Percentiles rank a stretch among this genome's conserved stretches.
Evolutionary conservation across 2,329 filamentous ascomycete species (phyloP).

Genomic region (Fusarium sp.): DNA sequence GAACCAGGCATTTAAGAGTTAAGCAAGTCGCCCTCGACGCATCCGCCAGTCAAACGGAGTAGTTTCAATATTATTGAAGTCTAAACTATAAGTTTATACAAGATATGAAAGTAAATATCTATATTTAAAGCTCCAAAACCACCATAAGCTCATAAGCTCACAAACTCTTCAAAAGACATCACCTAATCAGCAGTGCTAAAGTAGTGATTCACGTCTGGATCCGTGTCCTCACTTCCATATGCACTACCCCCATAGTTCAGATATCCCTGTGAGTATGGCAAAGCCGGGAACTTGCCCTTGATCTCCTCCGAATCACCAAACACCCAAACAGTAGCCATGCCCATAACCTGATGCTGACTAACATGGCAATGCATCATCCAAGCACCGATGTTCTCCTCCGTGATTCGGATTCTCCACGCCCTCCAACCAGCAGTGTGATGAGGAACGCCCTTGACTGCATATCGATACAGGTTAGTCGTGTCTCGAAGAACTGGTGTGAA

Average conservation of each 20-base stretch:
- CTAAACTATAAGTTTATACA: too few relatives aligned
- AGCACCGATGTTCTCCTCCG: constrained; percentile 63
- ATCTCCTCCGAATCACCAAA: constrained; percentile 46
- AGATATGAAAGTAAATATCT: too few relatives aligned
- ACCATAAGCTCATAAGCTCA: too few relatives aligned
- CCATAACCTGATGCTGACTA: constrained; percentile 70
- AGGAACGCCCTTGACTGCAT: constrained; percentile 57
- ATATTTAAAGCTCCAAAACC: too few relatives aligned
- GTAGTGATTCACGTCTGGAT: constrained; percentile 33
- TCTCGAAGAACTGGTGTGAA: constrained; percentile 35
- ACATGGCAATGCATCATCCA: constrained; percentile 75
- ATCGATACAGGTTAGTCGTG: constrained; percentile 64
- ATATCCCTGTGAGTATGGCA: constrained; percentile 57
- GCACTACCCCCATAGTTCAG: constrained; percentile 60
- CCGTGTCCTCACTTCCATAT: constrained; percentile 55
- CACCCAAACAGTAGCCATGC: constrained; percentile 50
- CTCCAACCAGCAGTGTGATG: constrained; percentile 67
- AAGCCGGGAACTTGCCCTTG: constrained; percentile 35
- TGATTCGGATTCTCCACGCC: constrained; percentile 67
- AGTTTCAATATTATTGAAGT: too few relatives aligned
- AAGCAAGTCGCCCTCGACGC: too few relatives aligned
- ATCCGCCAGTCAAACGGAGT: too few relatives aligned
- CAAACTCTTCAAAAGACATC: not conserved
- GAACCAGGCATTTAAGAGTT: too few relatives aligned
- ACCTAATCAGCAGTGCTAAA: not conserved